Percentiles rank a stretch among this genome's conserved stretches.
phyloP scores from a whole-genome alignment of 148 eudicot genomes.

The Euryodendron excelsum region DNA sequence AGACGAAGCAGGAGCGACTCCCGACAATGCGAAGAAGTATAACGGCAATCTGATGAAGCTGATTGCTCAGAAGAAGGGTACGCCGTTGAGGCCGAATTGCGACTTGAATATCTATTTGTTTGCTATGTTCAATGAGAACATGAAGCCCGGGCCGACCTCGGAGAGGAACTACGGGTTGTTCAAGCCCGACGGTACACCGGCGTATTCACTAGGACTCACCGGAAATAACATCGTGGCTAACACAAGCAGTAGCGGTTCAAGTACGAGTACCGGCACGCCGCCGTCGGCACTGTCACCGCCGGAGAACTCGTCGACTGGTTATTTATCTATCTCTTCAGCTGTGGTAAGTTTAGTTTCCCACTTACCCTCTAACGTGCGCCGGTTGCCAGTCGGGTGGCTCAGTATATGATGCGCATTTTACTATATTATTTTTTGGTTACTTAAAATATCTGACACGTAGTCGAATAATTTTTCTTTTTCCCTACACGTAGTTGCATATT shows the following conservation, averaged over 20 bases:
- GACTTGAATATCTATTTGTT: conserved; percentile 70
- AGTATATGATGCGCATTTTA: not conserved
- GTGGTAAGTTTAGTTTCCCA: conserved; percentile 36
- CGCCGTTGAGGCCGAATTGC: conserved; percentile 63
- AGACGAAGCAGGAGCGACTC: conserved; percentile 74
- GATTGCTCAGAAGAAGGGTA: conserved; percentile 51
- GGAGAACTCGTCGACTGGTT: conserved; percentile 47
- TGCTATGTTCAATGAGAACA: conserved; percentile 83
- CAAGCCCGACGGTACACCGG: conserved; percentile 82
- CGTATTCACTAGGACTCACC: conserved; percentile 56
- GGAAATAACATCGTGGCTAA: conserved; percentile 29
- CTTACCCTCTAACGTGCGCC: not conserved
- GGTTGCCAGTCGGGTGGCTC: not conserved
- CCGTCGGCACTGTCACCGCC: conserved; percentile 22
- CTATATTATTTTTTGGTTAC: not conserved
- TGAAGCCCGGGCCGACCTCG: conserved; percentile 91
- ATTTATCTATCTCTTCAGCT: conserved; percentile 60
- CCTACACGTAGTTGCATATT: too few relatives aligned
- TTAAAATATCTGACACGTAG: too few relatives aligned
- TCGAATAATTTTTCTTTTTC: too few relatives aligned
- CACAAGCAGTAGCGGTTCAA: conserved; percentile 12
- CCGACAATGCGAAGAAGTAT: conserved; percentile 83
- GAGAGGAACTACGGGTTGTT: conserved; percentile 90
- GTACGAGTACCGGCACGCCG: not conserved
- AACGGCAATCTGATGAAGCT: conserved; percentile 71